These are phyloP conservation scores for Ganoderma multipileum DNA, from an alignment of 1,284 basidiomycete species.

Conservation along the genomic window DNA sequence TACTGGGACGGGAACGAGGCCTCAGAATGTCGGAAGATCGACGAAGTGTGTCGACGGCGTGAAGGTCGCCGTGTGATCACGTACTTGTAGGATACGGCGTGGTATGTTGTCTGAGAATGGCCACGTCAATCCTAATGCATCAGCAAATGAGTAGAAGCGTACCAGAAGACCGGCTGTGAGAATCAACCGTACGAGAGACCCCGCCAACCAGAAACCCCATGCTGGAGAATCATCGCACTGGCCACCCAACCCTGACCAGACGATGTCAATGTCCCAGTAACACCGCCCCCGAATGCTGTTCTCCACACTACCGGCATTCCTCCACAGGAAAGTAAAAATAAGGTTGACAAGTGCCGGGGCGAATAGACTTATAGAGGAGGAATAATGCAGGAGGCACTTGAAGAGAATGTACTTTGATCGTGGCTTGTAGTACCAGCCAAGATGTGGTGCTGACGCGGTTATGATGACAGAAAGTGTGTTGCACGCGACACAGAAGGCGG, in stretches of 20 bases:
- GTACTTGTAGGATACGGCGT: slow-evolving; percentile 43
- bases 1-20: slow-evolving; percentile 31
- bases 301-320: slow-evolving; percentile 43
- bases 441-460: slow-evolving; percentile 49
- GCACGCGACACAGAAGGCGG: slow-evolving; percentile 64
- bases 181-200: slow-evolving; percentile 56
- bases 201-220: slow-evolving; percentile 60
- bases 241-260: slow-evolving; percentile 56
- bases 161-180: slow-evolving; percentile 59
- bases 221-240: slow-evolving; percentile 39
- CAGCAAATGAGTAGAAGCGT: slow-evolving; percentile 37
- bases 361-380: slow-evolving; percentile 56
- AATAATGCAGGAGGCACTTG: slow-evolving; percentile 45
- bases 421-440: slow-evolving; percentile 42
- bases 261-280: slow-evolving; percentile 65
- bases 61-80: slow-evolving; percentile 35
- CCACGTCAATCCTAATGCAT: slow-evolving; percentile 1
- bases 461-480: slow-evolving; percentile 52
- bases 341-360: slow-evolving; percentile 61
- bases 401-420: slow-evolving; percentile 33
- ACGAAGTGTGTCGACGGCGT: slow-evolving; percentile 37
- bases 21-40: slow-evolving; percentile 30
- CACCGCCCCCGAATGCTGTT: slow-evolving; percentile 57
- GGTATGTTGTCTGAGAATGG: slow-evolving; percentile 45
- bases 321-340: slow-evolving; percentile 58